Percentiles rank a stretch among this genome's conserved stretches.
phyloP scores from a whole-genome alignment of 1,284 basidiomycete genomes.

The Cryptococcus sp. region DNA sequence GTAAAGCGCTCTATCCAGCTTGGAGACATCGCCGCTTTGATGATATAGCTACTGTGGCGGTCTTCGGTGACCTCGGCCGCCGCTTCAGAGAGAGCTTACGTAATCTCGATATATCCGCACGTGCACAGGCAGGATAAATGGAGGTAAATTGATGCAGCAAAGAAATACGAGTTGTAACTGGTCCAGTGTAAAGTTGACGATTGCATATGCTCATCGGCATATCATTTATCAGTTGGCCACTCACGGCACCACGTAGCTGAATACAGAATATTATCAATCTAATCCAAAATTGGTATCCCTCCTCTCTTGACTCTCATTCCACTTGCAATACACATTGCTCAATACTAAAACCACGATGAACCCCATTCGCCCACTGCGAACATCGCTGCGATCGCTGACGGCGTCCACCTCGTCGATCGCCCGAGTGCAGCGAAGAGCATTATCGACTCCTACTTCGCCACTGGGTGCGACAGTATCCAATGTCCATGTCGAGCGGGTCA shows the following conservation, averaged over 20 bases:
- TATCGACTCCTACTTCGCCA: constrained; percentile 35
- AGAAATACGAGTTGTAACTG: no score
- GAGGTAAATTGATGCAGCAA: no score
- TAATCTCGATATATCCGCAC: no score
- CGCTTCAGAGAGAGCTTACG: no score
- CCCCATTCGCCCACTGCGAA: constrained; percentile 23
- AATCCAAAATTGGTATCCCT: not conserved
- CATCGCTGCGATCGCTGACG: constrained; percentile 16
- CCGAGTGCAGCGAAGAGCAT: constrained; percentile 21
- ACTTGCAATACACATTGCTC: not conserved
- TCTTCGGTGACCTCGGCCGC: no score
- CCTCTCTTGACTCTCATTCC: not conserved
- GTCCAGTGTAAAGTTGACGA: no score
- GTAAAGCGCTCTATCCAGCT: no score
- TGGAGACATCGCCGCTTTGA: no score
- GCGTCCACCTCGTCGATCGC: constrained; percentile 9
- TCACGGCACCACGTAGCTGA: not conserved
- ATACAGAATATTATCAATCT: not conserved
- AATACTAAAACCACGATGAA: constrained; percentile 21
- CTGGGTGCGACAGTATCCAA: constrained; percentile 35
- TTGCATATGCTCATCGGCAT: no score
- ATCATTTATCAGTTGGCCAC: no score
- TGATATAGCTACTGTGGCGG: no score
- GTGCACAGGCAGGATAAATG: no score
- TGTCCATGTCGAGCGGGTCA: constrained; percentile 25